These are phyloP conservation scores for Butyriboletus loyo DNA, from an alignment of 768 basidiomycete species.

Conservation along the genomic window DNA sequence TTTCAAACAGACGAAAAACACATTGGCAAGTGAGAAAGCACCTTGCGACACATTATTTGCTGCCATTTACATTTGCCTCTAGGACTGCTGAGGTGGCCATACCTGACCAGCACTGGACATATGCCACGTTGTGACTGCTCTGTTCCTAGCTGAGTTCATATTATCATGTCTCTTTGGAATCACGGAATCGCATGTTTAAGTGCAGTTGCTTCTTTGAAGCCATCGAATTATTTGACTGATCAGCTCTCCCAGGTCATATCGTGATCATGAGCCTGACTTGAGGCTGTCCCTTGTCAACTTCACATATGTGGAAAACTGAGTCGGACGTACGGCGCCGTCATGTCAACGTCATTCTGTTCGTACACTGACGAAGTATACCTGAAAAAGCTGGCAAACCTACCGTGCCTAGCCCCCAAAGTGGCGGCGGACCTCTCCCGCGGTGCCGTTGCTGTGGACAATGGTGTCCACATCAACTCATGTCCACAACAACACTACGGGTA, in stretches of 20 bases:
- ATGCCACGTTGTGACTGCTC: neutral
- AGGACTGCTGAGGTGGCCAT: slow-evolving; percentile 5
- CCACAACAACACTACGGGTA: slow-evolving; percentile 6
- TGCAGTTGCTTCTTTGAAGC: slow-evolving; percentile 4
- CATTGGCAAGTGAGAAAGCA: too few species aligned
- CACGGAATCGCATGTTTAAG: slow-evolving; percentile 3
- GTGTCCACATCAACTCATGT: slow-evolving; percentile 8
- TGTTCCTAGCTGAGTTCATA: neutral
- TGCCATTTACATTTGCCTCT: slow-evolving; percentile 7
- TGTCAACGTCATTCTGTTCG: neutral
- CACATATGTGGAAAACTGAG: neutral
- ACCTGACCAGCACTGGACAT: neutral
- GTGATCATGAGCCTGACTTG: too few species aligned
- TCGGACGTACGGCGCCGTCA: neutral
- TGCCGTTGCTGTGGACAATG: slow-evolving; percentile 7
- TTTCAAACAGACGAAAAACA: too few species aligned
- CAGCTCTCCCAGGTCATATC: neutral
- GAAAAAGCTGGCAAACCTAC: slow-evolving; percentile 5
- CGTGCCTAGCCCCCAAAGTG: neutral
- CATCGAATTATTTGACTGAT: neutral
- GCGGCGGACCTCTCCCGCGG: neutral
- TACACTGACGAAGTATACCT: slow-evolving; percentile 3
- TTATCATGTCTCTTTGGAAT: neutral
- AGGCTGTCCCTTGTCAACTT: neutral
- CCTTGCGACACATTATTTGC: slow-evolving; percentile 14